Percentiles rank a stretch among this genome's conserved stretches.
phyloP scores from a whole-genome alignment of 805 yeast species.

The Barnettozyma siamensis region DNA sequence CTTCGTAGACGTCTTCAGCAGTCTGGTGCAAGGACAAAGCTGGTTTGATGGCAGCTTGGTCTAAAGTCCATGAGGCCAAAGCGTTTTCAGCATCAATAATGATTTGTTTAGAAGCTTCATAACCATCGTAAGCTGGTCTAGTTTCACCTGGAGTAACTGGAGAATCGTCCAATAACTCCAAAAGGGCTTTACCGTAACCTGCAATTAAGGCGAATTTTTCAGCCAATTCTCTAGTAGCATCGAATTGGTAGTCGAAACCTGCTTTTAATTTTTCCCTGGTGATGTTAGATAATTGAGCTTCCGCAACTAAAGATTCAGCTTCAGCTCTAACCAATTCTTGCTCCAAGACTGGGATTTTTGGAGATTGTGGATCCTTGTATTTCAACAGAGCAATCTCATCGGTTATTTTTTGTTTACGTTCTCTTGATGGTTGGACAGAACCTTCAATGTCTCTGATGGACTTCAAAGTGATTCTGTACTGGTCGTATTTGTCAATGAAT shows the following conservation, averaged over 20 bases:
- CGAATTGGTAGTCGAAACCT: conserved; percentile 94
- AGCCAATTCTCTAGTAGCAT: conserved; percentile 88
- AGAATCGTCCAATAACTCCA: conserved; percentile 92
- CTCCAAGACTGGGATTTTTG: conserved; percentile 91
- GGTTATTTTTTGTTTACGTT: conserved; percentile 94
- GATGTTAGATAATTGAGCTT: conserved; percentile 96
- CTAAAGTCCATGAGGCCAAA: conserved; percentile 93
- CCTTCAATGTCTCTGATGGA: conserved; percentile 94
- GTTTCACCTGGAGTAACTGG: conserved; percentile 99
- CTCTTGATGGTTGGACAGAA: conserved; percentile 96
- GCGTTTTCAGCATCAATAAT: conserved; percentile 96
- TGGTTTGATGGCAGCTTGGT: conserved; percentile 92
- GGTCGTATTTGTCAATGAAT: conserved; percentile 96
- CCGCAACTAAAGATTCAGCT: conserved; percentile 98
- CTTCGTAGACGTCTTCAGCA: conserved; percentile 45
- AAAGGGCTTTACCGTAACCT: conserved; percentile 95
- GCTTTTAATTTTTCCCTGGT: conserved; percentile 98
- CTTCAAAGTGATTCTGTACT: conserved; percentile 93
- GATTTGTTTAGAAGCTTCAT: conserved; percentile 96
- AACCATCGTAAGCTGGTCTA: conserved; percentile 97
- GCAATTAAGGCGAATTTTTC: conserved; percentile 97
- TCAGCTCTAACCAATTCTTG: conserved; percentile 99
- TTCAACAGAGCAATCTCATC: conserved; percentile 96
- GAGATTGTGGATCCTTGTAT: conserved; percentile 97
- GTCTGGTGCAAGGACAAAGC: conserved; percentile 58